phyloP scores from a whole-genome alignment of 2,329 filamentous ascomycete species.

The Xylogone sp. region DNA sequence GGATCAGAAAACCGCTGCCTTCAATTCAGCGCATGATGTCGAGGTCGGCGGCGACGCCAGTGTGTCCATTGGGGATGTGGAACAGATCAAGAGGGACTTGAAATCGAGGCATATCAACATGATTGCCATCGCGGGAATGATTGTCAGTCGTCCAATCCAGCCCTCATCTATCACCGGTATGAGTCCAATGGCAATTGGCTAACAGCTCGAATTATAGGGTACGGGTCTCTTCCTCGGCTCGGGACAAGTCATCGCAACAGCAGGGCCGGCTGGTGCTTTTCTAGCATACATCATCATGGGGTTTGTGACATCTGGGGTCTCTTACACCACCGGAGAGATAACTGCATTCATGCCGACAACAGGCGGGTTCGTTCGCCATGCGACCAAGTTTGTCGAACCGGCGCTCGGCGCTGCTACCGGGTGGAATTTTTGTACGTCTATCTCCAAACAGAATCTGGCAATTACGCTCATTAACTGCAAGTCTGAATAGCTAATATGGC shows the following conservation, averaged over 20 bases:
- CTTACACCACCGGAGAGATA: not conserved
- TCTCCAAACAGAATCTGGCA: no score
- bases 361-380: not conserved
- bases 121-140: slow-evolving; percentile 70
- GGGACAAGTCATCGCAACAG: slow-evolving; percentile 37
- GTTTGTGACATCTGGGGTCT: slow-evolving; percentile 41
- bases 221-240: slow-evolving; percentile 49
- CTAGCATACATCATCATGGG: slow-evolving; percentile 67
- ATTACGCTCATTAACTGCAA: no score
- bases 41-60: not conserved
- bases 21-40: not conserved
- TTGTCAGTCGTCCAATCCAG: slow-evolving; percentile 63
- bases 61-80: not conserved
- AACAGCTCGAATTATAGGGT: slow-evolving; percentile 22
- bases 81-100: slow-evolving; percentile 41
- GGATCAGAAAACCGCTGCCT: not conserved
- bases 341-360: not conserved
- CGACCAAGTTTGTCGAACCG: not conserved
- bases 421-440: slow-evolving; percentile 19
- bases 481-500: no score
- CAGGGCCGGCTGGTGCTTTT: slow-evolving; percentile 59
- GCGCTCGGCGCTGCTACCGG: slow-evolving; percentile 2
- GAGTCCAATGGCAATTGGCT: no score
- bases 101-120: slow-evolving; percentile 50
- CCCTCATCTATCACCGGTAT: no score